Conservation (phyloP, 2,329 filamentous ascomycete species). For the Stachybotrys elegans region DNA sequence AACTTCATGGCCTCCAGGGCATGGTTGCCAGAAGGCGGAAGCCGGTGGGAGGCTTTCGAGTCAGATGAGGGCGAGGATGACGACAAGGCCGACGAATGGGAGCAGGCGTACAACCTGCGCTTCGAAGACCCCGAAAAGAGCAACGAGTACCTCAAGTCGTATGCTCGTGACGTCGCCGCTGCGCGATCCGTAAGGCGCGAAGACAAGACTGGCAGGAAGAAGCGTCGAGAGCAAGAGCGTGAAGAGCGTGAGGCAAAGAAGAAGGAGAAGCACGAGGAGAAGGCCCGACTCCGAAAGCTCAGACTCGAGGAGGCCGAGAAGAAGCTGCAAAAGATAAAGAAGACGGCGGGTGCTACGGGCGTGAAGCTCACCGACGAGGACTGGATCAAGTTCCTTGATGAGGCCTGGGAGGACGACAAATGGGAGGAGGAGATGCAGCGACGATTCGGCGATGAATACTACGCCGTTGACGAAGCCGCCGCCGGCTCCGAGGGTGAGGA, state of each 20-base stretch:
- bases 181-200: slow-evolving; percentile 83
- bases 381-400: slow-evolving; percentile 79
- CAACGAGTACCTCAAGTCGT: slow-evolving; percentile 83
- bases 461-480: slow-evolving; percentile 66
- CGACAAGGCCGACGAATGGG: slow-evolving; percentile 77
- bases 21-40: slow-evolving; percentile 68
- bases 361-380: slow-evolving; percentile 67
- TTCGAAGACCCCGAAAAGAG: slow-evolving; percentile 88
- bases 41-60: slow-evolving; percentile 76
- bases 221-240: slow-evolving; percentile 71
- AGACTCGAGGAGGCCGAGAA: slow-evolving; percentile 87
- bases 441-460: slow-evolving; percentile 87
- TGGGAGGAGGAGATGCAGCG: slow-evolving; percentile 91
- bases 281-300: slow-evolving; percentile 76
- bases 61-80: slow-evolving; percentile 85
- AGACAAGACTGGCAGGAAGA: slow-evolving; percentile 70
- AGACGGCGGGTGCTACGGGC: slow-evolving; percentile 75
- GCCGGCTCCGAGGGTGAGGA: slow-evolving; percentile 62
- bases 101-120: slow-evolving; percentile 89
- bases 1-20: slow-evolving; percentile 92
- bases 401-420: slow-evolving; percentile 79
- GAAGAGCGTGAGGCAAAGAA: slow-evolving; percentile 76
- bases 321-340: slow-evolving; percentile 82
- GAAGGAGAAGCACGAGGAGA: slow-evolving; percentile 70
- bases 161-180: slow-evolving; percentile 79